These are phyloP conservation scores for Fibroporia radiculosa DNA, from an alignment of 768 basidiomycete genomes.

Conservation along the genomic window DNA sequence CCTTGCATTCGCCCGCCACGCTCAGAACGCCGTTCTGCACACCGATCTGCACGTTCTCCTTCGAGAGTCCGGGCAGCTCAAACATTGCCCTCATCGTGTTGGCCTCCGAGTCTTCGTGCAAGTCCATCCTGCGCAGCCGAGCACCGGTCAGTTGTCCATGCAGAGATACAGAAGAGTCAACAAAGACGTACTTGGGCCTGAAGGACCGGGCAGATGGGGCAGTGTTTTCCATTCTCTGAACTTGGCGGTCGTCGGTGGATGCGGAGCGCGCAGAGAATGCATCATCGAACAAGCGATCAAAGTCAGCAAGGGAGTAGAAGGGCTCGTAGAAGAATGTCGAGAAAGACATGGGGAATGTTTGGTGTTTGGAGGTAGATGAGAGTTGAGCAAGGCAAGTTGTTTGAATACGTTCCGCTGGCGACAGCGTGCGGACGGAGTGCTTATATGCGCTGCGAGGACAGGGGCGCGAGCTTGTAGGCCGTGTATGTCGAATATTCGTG, in stretches of 20 bases:
- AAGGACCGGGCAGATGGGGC: conserved; percentile 7
- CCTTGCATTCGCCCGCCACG: conserved; percentile 39
- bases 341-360: conserved; percentile 22
- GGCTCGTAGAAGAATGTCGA: conserved; percentile 35
- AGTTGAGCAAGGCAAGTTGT: too few species aligned
- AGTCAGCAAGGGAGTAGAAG: conserved; percentile 29
- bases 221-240: conserved; percentile 4
- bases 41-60: conserved; percentile 44
- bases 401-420: too few species aligned
- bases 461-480: too few species aligned
- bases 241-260: background rate
- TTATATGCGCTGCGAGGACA: too few species aligned
- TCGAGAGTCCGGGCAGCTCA: conserved; percentile 47
- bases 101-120: conserved; percentile 38
- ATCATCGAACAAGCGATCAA: conserved; percentile 39
- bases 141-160: background rate
- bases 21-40: conserved; percentile 40
- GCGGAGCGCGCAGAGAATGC: conserved; percentile 20
- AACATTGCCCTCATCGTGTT: conserved; percentile 47
- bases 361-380: background rate
- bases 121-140: conserved; percentile 36
- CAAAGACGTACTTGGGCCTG: conserved; percentile 14
- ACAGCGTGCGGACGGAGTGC: too few species aligned
- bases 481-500: too few species aligned
- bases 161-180: background rate